Evolutionary conservation across 2,329 filamentous ascomycete genomes (phyloP), one percentile per base, ranked within the genome.

Genomic region (Daldinia eschscholtzii): DNA sequence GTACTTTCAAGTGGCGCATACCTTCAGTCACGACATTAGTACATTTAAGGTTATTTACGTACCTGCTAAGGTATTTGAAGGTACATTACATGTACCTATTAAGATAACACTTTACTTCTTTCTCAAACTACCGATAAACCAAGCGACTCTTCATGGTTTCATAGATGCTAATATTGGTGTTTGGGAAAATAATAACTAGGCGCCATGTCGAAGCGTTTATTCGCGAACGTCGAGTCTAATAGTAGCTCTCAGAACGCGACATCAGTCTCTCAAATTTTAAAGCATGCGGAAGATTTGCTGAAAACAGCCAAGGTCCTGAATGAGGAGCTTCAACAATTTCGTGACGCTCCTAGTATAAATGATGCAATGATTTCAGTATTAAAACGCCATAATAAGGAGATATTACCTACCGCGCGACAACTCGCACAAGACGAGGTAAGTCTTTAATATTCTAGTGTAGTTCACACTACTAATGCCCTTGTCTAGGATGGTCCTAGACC

Each of bases 161-260:
- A 12, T 23, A 39, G 39, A 5, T 39, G n/a, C 26, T 18, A 5
- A 20, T 35, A 5, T 7, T 18, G 4, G 6, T n/a, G 7, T 42
- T 42, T 42, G n/a, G 20, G 2, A 20, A 18, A 42, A 33, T 7
- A 33, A 30, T n/a, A 4, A 15, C 20, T 55, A 55, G 10, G 18
- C 30, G 18, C 52, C 28, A 84, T 83, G 82, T 75, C 78, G 20
- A 84, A 84, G 73, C 80, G 82, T 26, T 67, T 73, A 28, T 76
- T 76, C 23, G 68, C 68, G 10, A 74, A 79, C 2, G 70, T 76
- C 64, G 61, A 71, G 5, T 65, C 73, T 3, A 75, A 76, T 41
- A 67, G 68, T 63, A 63, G 71, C 6, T 65, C 73, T 2, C 74
- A 76, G 39, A 70, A 70, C 41, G 9, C 56, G 4, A 69, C 76